Evolutionary conservation across 2,329 filamentous ascomycete species (phyloP).

Genomic region (Basipetospora sp.): DNA sequence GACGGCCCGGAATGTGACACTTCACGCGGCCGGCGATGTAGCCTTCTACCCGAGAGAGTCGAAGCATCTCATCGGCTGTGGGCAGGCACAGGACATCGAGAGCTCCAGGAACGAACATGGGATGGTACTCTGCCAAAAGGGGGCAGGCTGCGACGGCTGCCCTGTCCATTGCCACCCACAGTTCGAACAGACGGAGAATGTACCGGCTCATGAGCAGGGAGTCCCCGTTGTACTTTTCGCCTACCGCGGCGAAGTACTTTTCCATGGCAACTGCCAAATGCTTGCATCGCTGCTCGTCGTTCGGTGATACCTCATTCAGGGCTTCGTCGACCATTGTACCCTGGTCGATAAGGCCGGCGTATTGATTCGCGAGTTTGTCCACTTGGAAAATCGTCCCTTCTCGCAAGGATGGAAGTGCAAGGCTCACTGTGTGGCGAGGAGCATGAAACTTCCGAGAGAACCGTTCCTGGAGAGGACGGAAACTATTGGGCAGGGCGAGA

Average conservation of each 20-base stretch:
- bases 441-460: conserved; percentile 9
- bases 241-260: conserved; percentile 4
- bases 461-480: conserved; percentile 10
- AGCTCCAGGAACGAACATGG: conserved; percentile 31
- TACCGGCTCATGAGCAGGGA: conserved; percentile 15
- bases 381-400: too few species aligned
- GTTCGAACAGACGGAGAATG: conserved; percentile 38
- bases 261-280: too few species aligned
- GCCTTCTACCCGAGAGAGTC: conserved; percentile 23
- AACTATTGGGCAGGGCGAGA: conserved; percentile 28
- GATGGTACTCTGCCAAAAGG: conserved; percentile 35
- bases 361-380: conserved; percentile 1
- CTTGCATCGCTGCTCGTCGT: too few species aligned
- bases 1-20: too few species aligned
- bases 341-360: conserved; percentile 7
- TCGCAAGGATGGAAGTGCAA: too few species aligned
- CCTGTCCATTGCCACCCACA: conserved; percentile 44
- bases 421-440: too few species aligned
- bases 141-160: conserved; percentile 26
- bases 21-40: too few species aligned
- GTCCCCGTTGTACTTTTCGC: conserved; percentile 17
- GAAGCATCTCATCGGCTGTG: conserved; percentile 29
- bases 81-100: conserved; percentile 42
- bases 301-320: too few species aligned
- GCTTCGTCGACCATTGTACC: too few species aligned